Base-by-base conservation (phyloP, 257 asterid species). In the Oldenlandia corymbosa region DNA sequence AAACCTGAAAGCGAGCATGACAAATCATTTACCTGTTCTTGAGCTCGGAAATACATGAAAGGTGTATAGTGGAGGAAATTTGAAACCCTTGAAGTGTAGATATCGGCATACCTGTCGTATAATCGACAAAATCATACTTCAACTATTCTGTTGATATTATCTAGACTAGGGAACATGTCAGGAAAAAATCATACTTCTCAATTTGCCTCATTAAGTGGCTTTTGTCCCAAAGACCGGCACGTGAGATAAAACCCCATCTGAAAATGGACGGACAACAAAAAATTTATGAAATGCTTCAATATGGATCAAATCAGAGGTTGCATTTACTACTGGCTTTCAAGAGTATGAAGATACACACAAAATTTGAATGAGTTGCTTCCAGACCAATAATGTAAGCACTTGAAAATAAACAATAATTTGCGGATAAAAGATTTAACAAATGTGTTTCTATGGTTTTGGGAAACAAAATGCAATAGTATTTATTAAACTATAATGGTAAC, bases 171-270 rank as follows among this genome's bases (percentile, higher is more conserved):
- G 4, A 46, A 45, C 28, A 74, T 37, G 42, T 45, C 42, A 16
- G 14, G 23, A 64, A n/a, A 48, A 7, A 26, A 66, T 71, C 60
- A 43, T 83, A 89, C 96, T 89, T 89, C 78, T 89, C 96, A 34
- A 89, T 89, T 73, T 89, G 96, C 74, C 96, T 82, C 96, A 89
- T 89, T 32, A 89, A 74, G 83, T 89, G 96, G 76, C 96, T 89
- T 80, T 89, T 89, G 84, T 89, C 96, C 96, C 96, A 89, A 62
- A 89, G 76, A 56, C 96, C 96, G 64, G 96, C 96, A 67, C 96
- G 92, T 13, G 96, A 89, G 67, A 89, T 85, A 60, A 72, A 89
- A 53, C 96, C 96, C 96, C 96, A 89, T 77, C 96, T 89, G 83
- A 73, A 82, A 75, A 55, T 62, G 49, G 47, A 65, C 68, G 65